Percentiles rank a stretch among this genome's conserved stretches.
Conservation (phyloP, 495 filamentous ascomycete genomes). For the Aeminium ludgeri region DNA sequence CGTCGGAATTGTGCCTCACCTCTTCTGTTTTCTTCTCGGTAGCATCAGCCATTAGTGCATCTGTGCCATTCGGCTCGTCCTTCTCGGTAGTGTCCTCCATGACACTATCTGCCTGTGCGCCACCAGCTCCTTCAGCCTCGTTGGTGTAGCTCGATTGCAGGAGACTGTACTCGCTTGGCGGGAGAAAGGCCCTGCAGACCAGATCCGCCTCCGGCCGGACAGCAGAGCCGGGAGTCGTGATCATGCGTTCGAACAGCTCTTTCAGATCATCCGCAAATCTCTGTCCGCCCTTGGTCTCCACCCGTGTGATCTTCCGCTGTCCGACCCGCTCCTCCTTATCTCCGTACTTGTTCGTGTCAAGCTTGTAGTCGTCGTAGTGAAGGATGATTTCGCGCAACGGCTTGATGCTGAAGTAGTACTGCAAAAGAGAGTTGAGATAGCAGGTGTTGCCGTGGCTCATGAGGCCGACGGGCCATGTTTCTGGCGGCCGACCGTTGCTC, state of each 20-base stretch:
- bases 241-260: constrained; percentile 56
- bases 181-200: constrained; percentile 12
- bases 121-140: not conserved
- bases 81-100: not conserved
- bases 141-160: not conserved
- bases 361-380: constrained; percentile 48
- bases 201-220: constrained; percentile 54
- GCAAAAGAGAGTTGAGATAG: constrained; percentile 90
- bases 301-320: constrained; percentile 36
- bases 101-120: not conserved
- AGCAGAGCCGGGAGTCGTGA: constrained; percentile 32
- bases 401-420: constrained; percentile 84
- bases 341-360: constrained; percentile 43
- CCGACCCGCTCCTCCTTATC: constrained; percentile 50
- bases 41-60: too few species aligned
- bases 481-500: not conserved
- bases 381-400: constrained; percentile 68
- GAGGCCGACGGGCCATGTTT: constrained; percentile 56
- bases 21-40: not conserved
- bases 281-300: constrained; percentile 46
- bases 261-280: constrained; percentile 49
- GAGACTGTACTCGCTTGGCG: constrained; percentile 4
- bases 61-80: not conserved
- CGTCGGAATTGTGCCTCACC: constrained; percentile 1
- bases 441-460: constrained; percentile 94